Evolutionary conservation across 768 basidiomycete genomes (phyloP).

Genomic region (Rhizopogon sp.): DNA sequence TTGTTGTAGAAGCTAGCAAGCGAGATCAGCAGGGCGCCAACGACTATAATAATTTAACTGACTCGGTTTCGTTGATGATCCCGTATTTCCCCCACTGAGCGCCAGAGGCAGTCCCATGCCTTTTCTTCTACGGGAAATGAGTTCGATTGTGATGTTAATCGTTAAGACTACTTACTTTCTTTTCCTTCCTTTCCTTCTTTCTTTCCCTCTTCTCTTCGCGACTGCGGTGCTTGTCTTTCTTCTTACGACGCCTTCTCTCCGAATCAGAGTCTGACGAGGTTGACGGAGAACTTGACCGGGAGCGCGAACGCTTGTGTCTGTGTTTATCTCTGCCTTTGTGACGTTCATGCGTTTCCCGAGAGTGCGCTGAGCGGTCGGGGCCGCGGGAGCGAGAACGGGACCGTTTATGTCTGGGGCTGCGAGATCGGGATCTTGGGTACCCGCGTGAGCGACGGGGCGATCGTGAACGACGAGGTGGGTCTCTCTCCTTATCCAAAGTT

Average conservation of each 20-base stretch:
- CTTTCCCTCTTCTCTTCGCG: constrained; percentile 47
- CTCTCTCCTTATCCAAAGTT: not conserved
- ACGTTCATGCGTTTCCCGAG: constrained; percentile 25
- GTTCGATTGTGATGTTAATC: not conserved
- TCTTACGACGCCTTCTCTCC: constrained; percentile 34
- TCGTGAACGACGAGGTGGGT: constrained; percentile 1
- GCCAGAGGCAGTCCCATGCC: constrained; percentile 38
- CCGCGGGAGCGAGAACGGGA: constrained; percentile 20
- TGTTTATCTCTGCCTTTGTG: constrained; percentile 19
- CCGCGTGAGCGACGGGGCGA: constrained; percentile 3
- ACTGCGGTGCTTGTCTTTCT: constrained; percentile 42
- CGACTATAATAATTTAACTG: constrained; percentile 25
- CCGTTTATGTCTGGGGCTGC: not conserved
- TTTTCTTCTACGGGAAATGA: constrained; percentile 47
- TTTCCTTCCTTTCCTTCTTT: constrained; percentile 66
- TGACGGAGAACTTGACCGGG: constrained; percentile 36
- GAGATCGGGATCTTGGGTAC: constrained; percentile 1
- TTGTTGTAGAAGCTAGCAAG: constrained; percentile 69
- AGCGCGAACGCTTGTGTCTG: constrained; percentile 28
- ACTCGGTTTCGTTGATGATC: constrained; percentile 83
- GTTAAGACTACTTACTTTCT: constrained; percentile 45
- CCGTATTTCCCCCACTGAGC: constrained; percentile 90
- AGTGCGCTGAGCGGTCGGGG: constrained; percentile 29
- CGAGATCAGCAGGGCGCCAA: constrained; percentile 6
- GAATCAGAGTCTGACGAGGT: constrained; percentile 34